A percentile compares a stretch with the other conserved stretches of the same genome.
phyloP scores from a whole-genome alignment of 192 early-diverging fungal species.

The Coemansia sp. region DNA sequence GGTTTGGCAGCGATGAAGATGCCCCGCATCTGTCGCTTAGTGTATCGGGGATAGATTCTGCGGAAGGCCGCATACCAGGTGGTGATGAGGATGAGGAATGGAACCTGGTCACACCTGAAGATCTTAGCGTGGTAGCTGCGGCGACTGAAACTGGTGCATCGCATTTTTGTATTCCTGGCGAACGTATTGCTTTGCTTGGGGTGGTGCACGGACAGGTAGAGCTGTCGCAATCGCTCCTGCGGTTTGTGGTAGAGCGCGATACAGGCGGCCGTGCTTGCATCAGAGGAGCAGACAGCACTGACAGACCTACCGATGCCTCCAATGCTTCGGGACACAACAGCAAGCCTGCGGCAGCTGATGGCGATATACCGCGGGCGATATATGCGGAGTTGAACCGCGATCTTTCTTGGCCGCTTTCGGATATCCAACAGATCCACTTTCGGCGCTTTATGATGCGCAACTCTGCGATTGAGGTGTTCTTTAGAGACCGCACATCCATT shows the following conservation, averaged over 20 bases:
- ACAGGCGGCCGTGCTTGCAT: constrained; percentile 4
- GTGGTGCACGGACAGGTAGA: constrained; percentile 34
- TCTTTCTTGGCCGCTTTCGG: constrained; percentile 29
- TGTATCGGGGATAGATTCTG: constrained; percentile 10
- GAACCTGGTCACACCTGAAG: constrained; percentile 42
- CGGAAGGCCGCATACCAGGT: background rate
- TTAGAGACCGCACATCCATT: constrained; percentile 35
- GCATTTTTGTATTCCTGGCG: constrained; percentile 20
- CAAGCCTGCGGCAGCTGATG: background rate
- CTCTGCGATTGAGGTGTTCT: constrained; percentile 49
- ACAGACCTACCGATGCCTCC: background rate
- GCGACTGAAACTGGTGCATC: constrained; percentile 16
- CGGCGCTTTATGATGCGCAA: constrained; percentile 42
- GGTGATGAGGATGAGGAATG: constrained; percentile 31
- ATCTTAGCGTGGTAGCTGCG: constrained; percentile 20
- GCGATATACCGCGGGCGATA: constrained; percentile 15
- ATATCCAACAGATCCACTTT: constrained; percentile 42
- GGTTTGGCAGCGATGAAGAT: constrained; percentile 16
- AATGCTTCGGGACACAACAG: background rate
- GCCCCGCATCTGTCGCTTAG: constrained; percentile 36
- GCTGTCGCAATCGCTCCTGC: constrained; percentile 25
- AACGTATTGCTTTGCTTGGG: constrained; percentile 36
- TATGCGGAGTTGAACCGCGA: constrained; percentile 39
- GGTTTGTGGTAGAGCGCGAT: constrained; percentile 33
- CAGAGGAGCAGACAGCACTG: constrained; percentile 10